A percentile compares a stretch with the other conserved stretches of the same genome.
Conservation (phyloP, 108 stramenopile species). For the Nitzschia putrida region DNA sequence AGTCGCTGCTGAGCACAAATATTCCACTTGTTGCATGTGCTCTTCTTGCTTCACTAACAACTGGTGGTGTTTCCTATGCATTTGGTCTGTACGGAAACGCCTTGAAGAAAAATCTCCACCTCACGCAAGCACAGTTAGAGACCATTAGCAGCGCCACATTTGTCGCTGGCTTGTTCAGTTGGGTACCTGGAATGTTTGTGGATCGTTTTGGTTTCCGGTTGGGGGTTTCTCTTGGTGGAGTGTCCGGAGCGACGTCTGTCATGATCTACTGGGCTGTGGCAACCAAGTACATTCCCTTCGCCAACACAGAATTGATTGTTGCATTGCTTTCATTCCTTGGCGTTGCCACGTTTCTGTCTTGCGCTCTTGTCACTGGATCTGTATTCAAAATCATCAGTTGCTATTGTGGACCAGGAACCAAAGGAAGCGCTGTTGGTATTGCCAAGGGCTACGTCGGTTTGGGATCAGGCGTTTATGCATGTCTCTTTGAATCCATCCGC, state of each 20-base stretch:
- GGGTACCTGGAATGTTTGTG: conserved; percentile 72
- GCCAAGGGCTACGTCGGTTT: conserved; percentile 89
- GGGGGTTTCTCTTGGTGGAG: conserved; percentile 60
- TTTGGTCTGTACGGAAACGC: conserved; percentile 81
- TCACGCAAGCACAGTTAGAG: conserved; percentile 74
- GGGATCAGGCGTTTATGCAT: conserved; percentile 49
- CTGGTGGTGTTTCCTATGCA: conserved; percentile 83
- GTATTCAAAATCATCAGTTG: conserved; percentile 83
- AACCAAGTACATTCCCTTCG: conserved; percentile 26
- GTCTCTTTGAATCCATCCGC: conserved; percentile 63
- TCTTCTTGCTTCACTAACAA: conserved; percentile 70
- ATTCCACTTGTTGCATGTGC: conserved; percentile 64
- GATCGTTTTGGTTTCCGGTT: conserved; percentile 64
- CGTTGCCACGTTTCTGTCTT: conserved; percentile 63
- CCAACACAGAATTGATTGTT: conserved; percentile 18
- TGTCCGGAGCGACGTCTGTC: conserved; percentile 44
- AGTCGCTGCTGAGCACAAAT: conserved; percentile 35
- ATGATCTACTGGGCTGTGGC: conserved; percentile 69
- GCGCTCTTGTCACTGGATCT: conserved; percentile 73
- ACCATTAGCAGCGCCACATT: conserved; percentile 74
- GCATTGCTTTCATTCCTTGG: conserved; percentile 53
- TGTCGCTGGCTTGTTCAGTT: conserved; percentile 71
- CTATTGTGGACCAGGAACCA: conserved; percentile 63
- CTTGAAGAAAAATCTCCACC: conserved; percentile 65
- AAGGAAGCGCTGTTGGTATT: conserved; percentile 80